These are phyloP conservation scores for Sporodiniella umbellata DNA, from an alignment of 371 early-diverging fungal genomes.

Conservation along the genomic window DNA sequence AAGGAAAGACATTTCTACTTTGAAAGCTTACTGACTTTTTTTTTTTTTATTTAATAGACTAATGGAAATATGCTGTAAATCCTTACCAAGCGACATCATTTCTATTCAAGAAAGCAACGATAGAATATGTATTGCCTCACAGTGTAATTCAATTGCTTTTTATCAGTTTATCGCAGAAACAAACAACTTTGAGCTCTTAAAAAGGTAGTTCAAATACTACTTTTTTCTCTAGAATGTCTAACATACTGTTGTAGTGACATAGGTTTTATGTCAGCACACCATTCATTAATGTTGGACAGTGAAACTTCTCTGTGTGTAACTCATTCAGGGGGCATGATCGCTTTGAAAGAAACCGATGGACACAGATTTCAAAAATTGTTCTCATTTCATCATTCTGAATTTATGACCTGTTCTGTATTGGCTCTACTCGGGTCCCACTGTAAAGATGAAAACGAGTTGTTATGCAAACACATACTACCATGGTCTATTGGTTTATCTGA, in stretches of 20 bases:
- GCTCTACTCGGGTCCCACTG: slow-evolving; percentile 14
- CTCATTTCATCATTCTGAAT: slow-evolving; percentile 34
- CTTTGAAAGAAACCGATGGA: slow-evolving; percentile 25
- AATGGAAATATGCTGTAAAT: slow-evolving; percentile 23
- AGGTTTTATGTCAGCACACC: slow-evolving; percentile 24
- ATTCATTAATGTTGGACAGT: slow-evolving; percentile 18
- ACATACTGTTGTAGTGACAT: slow-evolving; percentile 25
- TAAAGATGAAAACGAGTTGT: background rate
- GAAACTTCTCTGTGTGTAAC: slow-evolving; percentile 23
- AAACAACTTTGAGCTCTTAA: slow-evolving; percentile 19
- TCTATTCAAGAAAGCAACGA: slow-evolving; percentile 27
- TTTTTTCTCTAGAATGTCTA: background rate
- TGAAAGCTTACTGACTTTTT: background rate
- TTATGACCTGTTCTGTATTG: slow-evolving; percentile 24
- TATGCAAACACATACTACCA: slow-evolving; percentile 12
- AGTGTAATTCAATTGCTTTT: slow-evolving; percentile 32
- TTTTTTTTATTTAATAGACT: slow-evolving; percentile 12
- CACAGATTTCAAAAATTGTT: slow-evolving; percentile 25
- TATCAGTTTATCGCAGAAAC: slow-evolving; percentile 21
- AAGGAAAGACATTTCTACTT: background rate
- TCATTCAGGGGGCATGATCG: slow-evolving; percentile 32
- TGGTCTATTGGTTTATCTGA: slow-evolving; percentile 11
- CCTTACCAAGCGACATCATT: slow-evolving; percentile 29
- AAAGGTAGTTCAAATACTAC: slow-evolving; percentile 22
- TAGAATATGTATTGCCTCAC: slow-evolving; percentile 35